These are phyloP conservation scores for Apiospora saccharicola DNA, from an alignment of 2,329 filamentous ascomycete species.

Conservation along the genomic window DNA sequence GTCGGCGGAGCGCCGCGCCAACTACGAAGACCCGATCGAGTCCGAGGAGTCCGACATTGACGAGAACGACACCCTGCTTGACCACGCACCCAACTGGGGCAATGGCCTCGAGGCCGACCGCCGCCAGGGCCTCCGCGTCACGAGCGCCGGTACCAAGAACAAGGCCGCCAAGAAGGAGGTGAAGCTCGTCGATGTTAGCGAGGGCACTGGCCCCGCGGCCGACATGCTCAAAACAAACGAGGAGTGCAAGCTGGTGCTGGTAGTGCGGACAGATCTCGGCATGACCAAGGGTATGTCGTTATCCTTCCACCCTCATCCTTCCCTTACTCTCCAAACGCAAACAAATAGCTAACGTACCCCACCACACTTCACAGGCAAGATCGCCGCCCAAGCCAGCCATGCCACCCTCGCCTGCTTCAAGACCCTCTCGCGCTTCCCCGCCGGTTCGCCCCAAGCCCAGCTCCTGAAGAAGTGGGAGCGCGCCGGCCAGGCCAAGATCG, in stretches of 20 bases:
- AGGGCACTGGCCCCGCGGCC: slow-evolving; percentile 49
- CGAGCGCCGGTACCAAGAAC: slow-evolving; percentile 29
- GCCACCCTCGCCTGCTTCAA: slow-evolving; percentile 99
- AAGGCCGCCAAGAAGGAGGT: slow-evolving; percentile 28
- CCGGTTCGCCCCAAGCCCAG: slow-evolving; percentile 61
- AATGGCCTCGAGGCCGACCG: slow-evolving; percentile 67
- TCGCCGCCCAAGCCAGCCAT: slow-evolving; percentile 93
- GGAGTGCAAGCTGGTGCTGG: slow-evolving; percentile 93
- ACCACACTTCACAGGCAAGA: slow-evolving; percentile 80
- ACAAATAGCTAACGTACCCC: slow-evolving; percentile 24
- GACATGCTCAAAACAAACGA: slow-evolving; percentile 59
- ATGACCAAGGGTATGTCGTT: slow-evolving; percentile 86
- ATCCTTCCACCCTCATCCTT: neutral
- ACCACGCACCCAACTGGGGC: slow-evolving; percentile 73
- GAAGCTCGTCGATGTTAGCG: slow-evolving; percentile 42
- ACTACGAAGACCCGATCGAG: slow-evolving; percentile 67
- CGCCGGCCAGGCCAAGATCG: slow-evolving; percentile 90
- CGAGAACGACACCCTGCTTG: slow-evolving; percentile 64
- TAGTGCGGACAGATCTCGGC: slow-evolving; percentile 91
- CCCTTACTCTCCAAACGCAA: neutral
- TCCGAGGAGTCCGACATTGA: slow-evolving; percentile 74
- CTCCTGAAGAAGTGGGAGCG: slow-evolving; percentile 87
- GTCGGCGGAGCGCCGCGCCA: slow-evolving; percentile 62
- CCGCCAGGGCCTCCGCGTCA: slow-evolving; percentile 60
- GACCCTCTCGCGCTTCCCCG: slow-evolving; percentile 65